phyloP scores from a whole-genome alignment of 2,329 filamentous ascomycete genomes.

The Ceratocystiopsis minuta region DNA sequence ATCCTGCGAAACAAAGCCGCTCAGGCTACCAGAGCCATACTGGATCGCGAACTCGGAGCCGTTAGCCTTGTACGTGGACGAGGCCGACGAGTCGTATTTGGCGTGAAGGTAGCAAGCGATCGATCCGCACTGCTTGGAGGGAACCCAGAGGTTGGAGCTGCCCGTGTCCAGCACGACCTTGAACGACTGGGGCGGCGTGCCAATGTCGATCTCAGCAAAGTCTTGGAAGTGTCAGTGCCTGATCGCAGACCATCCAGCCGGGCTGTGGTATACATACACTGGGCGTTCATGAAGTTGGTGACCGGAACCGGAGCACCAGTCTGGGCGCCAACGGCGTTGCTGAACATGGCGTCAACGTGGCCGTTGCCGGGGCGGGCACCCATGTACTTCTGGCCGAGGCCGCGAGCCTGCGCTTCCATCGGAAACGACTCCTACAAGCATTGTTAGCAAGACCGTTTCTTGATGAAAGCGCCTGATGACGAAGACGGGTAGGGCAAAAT shows the following conservation, averaged over 20 bases:
- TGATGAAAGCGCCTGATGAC: too few relatives aligned
- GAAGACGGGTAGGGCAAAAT: too few relatives aligned
- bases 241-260: too few relatives aligned
- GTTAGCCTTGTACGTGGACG: conserved; percentile 86
- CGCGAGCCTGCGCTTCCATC: conserved; percentile 64
- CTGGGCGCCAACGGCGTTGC: conserved; percentile 47
- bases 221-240: too few relatives aligned
- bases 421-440: conserved; percentile 48
- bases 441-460: neutral
- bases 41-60: conserved; percentile 81
- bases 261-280: conserved; percentile 71
- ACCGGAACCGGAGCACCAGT: conserved; percentile 68
- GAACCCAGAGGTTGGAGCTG: conserved; percentile 98
- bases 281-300: conserved; percentile 95
- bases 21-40: conserved; percentile 88
- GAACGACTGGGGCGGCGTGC: conserved; percentile 82
- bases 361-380: conserved; percentile 47
- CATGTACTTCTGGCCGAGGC: conserved; percentile 93
- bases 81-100: conserved; percentile 86
- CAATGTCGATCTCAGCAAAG: conserved; percentile 91
- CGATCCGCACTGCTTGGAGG: conserved; percentile 72
- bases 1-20: conserved; percentile 86
- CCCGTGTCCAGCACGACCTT: conserved; percentile 98
- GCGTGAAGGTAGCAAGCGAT: conserved; percentile 96
- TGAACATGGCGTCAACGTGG: conserved; percentile 64